Evolutionary conservation across 1,139 yeast species (phyloP), one percentile per base, ranked within the genome.

Genomic region (Hyphopichia burtonii): DNA sequence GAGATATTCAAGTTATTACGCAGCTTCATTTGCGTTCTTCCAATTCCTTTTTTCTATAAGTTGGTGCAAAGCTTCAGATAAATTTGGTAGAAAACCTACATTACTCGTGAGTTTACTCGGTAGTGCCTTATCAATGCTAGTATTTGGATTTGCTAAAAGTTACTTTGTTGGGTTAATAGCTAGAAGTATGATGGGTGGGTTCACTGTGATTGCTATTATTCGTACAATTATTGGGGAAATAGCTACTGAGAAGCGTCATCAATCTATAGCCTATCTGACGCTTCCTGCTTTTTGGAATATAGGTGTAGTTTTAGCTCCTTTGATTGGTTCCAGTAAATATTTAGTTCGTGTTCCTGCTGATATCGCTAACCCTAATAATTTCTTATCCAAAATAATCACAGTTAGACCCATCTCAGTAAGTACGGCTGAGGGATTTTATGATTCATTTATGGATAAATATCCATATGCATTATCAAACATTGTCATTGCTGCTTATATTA

Each of bases 401-500:
- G 18, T 31, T 4, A 31, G 15, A 11, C 16, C 18, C 3, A 16
- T 12, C 5, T 17, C 20, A 17, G 7, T 18, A 4, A 7, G n/a
- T 9, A 3, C 12, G 8, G 17, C 18, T 4, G 33, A 31, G 10
- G 15, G 54, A 19, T 62, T 9, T 4, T 25, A 36, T 20, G 23
- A 27, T 19, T 42, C 42, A 11, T 58, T 78, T 44, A 65, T 76
- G 27, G 55, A 64, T 17, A 59, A 56, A 34, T 69, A 71, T 53
- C 88, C 88, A 0, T 83, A 80, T 53, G 80, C 84, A 1, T 61
- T 82, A 47, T 81, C 86, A 4, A 83, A 82, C 54, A 53, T 83
- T 9, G 78, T 76, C 3, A 81, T 82, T 16, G 72, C 80, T 4
- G 6, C 52, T 2, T 61, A 76, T 39, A 60, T 81, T 27, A 54